Evolutionary conservation across 495 filamentous ascomycete genomes (phyloP).

Genomic region (Xylaria grammica): DNA sequence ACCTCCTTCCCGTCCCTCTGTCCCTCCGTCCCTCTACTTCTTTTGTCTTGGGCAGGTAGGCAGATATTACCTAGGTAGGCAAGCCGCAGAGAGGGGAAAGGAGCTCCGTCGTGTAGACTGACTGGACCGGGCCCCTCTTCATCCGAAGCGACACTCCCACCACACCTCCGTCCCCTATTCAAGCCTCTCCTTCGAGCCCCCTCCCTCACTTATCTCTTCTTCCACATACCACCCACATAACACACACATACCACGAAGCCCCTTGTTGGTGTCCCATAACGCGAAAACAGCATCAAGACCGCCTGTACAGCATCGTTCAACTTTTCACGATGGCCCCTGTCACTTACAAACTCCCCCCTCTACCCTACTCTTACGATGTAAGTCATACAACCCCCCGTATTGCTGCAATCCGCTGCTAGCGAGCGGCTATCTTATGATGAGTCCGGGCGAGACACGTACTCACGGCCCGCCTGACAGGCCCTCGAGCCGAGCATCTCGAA

Average conservation of each 20-base stretch:
- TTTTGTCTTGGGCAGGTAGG: no score
- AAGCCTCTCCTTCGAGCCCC: background rate
- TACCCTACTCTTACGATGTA: conserved; percentile 26
- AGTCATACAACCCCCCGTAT: background rate
- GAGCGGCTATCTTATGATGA: background rate
- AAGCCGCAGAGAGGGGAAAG: no score
- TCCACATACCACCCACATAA: background rate
- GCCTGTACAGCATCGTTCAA: background rate
- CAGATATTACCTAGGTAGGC: no score
- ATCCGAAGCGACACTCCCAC: no score
- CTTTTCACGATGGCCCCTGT: conserved; percentile 6
- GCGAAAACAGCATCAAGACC: background rate
- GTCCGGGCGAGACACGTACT: conserved; percentile 9
- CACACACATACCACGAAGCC: no score
- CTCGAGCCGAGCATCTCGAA: conserved; percentile 90
- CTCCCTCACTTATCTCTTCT: background rate
- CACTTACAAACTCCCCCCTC: conserved; percentile 21
- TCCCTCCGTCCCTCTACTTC: no score
- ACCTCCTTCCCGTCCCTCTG: no score
- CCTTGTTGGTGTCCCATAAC: background rate
- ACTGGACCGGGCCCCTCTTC: no score
- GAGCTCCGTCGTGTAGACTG: no score
- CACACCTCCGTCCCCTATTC: background rate
- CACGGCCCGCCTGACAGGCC: conserved; percentile 48
- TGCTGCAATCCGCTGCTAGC: no score